A percentile compares a stretch with the other conserved stretches of the same genome.
phyloP scores from a whole-genome alignment of 1,139 yeast species.

The Diutina mesorugosa region DNA sequence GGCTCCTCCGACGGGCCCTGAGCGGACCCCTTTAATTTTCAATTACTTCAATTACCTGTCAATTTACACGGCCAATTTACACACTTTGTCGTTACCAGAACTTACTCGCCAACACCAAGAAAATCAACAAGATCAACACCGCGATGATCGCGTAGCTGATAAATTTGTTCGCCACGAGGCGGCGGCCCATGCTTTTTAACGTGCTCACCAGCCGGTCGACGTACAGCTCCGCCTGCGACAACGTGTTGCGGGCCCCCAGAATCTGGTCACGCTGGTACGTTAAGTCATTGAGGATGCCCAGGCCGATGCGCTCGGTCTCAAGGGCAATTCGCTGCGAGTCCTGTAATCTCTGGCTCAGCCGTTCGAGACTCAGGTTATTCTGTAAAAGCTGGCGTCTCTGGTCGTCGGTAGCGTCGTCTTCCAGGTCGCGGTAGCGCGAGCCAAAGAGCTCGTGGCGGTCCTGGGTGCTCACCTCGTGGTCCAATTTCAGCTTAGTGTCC shows the following conservation, averaged over 20 bases:
- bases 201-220: conserved; percentile 87
- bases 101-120: conserved; percentile 78
- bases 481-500: conserved; percentile 38
- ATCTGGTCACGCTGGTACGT: conserved; percentile 92
- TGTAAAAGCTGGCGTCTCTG: conserved; percentile 76
- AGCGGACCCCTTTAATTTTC: too few relatives aligned
- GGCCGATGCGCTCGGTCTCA: conserved; percentile 88
- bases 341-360: conserved; percentile 70
- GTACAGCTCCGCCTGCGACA: conserved; percentile 83
- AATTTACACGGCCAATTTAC: neutral
- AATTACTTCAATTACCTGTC: too few relatives aligned
- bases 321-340: conserved; percentile 86
- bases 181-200: conserved; percentile 79
- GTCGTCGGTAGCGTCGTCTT: conserved; percentile 34
- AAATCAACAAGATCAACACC: conserved; percentile 68
- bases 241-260: conserved; percentile 67
- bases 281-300: conserved; percentile 78
- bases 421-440: conserved; percentile 22
- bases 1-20: neutral
- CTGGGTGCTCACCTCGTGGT: conserved; percentile 41
- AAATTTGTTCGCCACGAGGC: conserved; percentile 89
- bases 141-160: conserved; percentile 94
- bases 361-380: conserved; percentile 71
- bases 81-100: conserved; percentile 36
- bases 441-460: conserved; percentile 63